Evolutionary conservation across 305 asterid species (phyloP).

Genomic region (Plantago rigida): DNA sequence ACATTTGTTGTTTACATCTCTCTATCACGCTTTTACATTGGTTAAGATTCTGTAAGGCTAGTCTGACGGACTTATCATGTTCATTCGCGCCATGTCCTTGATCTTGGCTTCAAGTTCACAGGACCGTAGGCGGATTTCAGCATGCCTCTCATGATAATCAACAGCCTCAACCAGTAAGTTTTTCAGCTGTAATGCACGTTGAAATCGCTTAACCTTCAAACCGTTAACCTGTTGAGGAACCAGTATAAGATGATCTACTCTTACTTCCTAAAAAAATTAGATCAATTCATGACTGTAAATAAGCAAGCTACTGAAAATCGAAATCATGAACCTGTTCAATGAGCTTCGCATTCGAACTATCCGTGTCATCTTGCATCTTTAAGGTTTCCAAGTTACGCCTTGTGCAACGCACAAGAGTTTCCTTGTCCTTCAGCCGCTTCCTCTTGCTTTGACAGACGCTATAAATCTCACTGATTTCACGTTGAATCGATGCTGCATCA

Average conservation of each 20-base stretch:
- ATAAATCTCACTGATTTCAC: conserved; percentile 33
- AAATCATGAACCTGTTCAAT: too few relatives aligned
- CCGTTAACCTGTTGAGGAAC: conserved; percentile 41
- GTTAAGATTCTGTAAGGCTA: conserved; percentile 48
- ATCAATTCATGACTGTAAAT: background rate
- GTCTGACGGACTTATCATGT: conserved; percentile 54
- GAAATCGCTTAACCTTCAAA: conserved; percentile 51
- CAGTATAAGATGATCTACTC: conserved; percentile 12
- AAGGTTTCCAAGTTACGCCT: background rate
- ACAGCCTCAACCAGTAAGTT: conserved; percentile 63
- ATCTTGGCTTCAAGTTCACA: conserved; percentile 74
- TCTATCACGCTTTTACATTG: conserved; percentile 42
- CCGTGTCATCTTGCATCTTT: background rate
- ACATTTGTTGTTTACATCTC: conserved; percentile 35
- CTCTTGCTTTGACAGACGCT: conserved; percentile 33
- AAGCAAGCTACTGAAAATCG: too few relatives aligned
- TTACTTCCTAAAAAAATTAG: conserved; percentile 35
- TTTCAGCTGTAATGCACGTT: conserved; percentile 53
- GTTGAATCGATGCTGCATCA: conserved; percentile 37
- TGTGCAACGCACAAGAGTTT: conserved; percentile 28
- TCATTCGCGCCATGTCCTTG: conserved; percentile 81
- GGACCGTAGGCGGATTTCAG: conserved; percentile 52
- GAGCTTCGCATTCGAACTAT: too few relatives aligned
- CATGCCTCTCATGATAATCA: conserved; percentile 50
- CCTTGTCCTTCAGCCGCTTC: conserved; percentile 44